Evolutionary conservation across 371 early-diverging fungal species (phyloP).

Genomic region (Mortierella sp.): DNA sequence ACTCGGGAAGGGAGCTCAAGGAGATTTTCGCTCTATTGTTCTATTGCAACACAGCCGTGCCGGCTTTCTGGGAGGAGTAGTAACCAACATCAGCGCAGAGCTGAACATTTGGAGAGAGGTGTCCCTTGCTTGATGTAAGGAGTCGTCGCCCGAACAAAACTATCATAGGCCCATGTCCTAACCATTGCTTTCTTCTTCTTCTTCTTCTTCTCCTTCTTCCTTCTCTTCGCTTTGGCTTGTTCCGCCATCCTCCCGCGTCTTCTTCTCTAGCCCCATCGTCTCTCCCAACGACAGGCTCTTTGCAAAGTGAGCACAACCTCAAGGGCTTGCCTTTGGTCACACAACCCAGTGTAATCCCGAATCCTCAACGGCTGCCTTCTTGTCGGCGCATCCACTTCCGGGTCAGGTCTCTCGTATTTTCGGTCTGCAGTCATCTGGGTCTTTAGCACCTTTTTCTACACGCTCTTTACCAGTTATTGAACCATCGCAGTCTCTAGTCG

Average conservation of each 20-base stretch:
- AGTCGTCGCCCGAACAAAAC: too few relatives aligned
- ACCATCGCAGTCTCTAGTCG: slow-evolving; percentile 4
- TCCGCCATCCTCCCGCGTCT: too few relatives aligned
- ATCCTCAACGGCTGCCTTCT: background rate
- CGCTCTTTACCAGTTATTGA: background rate
- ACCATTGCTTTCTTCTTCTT: slow-evolving; percentile 4
- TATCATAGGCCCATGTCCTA: background rate
- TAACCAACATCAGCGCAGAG: too few relatives aligned
- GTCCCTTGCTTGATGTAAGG: too few relatives aligned
- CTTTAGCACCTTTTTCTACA: background rate
- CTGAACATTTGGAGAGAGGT: too few relatives aligned
- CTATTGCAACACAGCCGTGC: background rate
- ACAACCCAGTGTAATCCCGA: too few relatives aligned
- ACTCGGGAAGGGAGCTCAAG: too few relatives aligned
- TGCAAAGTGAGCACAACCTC: slow-evolving; percentile 9
- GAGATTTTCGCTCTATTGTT: too few relatives aligned
- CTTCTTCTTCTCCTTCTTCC: slow-evolving; percentile 2
- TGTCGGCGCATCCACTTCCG: too few relatives aligned
- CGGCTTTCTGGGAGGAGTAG: too few relatives aligned
- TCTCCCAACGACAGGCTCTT: slow-evolving; percentile 1
- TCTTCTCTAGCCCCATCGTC: too few relatives aligned
- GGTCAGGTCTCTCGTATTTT: background rate
- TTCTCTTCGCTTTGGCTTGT: background rate
- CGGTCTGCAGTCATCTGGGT: too few relatives aligned
- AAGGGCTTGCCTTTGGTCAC: background rate